These are phyloP conservation scores for Fraxinus paxiana DNA, from an alignment of 305 asterid genomes.

Conservation along the genomic window DNA sequence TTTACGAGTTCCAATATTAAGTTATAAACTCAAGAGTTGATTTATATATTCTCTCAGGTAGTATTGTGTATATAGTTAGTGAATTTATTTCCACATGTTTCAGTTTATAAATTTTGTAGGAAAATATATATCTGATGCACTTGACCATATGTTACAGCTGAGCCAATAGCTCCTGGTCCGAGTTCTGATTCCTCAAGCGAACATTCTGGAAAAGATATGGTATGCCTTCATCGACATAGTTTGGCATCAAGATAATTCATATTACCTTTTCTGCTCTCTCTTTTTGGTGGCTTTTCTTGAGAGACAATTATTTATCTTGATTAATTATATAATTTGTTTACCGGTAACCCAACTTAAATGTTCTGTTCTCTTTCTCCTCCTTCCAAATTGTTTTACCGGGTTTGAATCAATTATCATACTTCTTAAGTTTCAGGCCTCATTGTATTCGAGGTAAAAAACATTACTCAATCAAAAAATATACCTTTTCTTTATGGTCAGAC, in stretches of 20 bases:
- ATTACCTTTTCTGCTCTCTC: not conserved
- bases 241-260: not conserved
- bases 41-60: not conserved
- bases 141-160: slow-evolving; percentile 30
- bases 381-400: not conserved
- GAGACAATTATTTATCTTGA: not conserved
- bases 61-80: not conserved
- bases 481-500: not conserved
- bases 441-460: not conserved
- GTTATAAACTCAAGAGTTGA: not conserved
- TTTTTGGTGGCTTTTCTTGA: not conserved
- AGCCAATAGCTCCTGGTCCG: slow-evolving; percentile 28
- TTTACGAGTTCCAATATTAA: not conserved
- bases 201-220: slow-evolving; percentile 28
- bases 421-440: not conserved
- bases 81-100: not conserved
- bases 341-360: not conserved
- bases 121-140: not conserved
- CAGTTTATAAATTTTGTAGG: not conserved
- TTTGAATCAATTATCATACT: not conserved
- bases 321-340: not conserved
- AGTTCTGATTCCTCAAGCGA: slow-evolving; percentile 27
- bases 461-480: not conserved
- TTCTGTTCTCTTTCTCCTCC: not conserved
- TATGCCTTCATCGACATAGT: slow-evolving; percentile 11